phyloP scores from a whole-genome alignment of 768 basidiomycete species.

The Leucosporidium scottii region DNA sequence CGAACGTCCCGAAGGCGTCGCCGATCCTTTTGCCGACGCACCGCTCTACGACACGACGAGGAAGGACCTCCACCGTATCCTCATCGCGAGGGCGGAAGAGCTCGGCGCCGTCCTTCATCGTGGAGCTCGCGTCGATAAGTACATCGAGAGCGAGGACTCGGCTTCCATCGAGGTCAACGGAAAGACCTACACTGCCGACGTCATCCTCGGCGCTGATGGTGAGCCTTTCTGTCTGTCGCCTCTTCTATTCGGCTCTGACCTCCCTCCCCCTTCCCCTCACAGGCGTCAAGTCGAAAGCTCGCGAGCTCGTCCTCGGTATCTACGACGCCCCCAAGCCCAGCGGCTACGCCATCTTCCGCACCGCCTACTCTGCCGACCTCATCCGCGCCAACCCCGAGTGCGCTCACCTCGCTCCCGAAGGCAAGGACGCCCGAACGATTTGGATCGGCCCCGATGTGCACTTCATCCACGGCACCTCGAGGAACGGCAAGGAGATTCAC shows the following conservation, averaged over 20 bases:
- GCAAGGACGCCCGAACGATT: conserved; percentile 3
- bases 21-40: conserved; percentile 23
- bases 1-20: conserved; percentile 8
- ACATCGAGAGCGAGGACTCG: conserved; percentile 29
- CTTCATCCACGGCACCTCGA: conserved; percentile 16
- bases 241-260: too few relatives aligned
- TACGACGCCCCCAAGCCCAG: conserved; percentile 17
- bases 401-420: conserved; percentile 4
- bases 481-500: conserved; percentile 15
- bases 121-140: conserved; percentile 31
- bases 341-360: conserved; percentile 25
- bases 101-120: conserved; percentile 25
- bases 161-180: conserved; percentile 32
- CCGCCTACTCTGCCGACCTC: conserved; percentile 16
- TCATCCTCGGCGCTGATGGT: conserved; percentile 39
- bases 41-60: conserved; percentile 40
- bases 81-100: conserved; percentile 33
- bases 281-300: conserved; percentile 21
- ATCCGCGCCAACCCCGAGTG: conserved; percentile 10
- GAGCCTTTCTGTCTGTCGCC: conserved; percentile 28
- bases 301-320: conserved; percentile 24
- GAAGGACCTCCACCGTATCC: conserved; percentile 36
- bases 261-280: neutral
- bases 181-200: conserved; percentile 30
- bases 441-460: conserved; percentile 25